Evolutionary conservation across 169 alveolate genomes (phyloP).

Genomic region (Pseudocohnilembus persalinus): DNA sequence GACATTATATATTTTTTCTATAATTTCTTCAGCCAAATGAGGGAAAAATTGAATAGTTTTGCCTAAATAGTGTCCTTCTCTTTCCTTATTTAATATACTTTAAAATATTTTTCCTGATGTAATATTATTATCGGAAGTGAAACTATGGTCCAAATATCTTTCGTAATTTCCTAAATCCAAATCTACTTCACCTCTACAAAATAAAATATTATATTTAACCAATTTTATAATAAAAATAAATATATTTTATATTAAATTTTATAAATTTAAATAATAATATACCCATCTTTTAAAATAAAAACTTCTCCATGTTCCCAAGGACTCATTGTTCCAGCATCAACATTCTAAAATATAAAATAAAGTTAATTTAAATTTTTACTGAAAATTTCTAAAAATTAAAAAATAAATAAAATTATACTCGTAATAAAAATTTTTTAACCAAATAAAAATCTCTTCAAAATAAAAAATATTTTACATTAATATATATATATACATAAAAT

Average conservation of each 20-base stretch:
- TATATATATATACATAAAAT: not conserved
- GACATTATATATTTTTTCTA: constrained; percentile 83
- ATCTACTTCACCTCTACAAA: constrained; percentile 94
- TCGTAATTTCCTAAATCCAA: constrained; percentile 98
- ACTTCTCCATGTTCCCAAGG: constrained; percentile 98
- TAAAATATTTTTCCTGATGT: constrained; percentile 96
- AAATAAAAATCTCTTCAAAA: no score
- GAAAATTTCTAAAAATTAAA: no score
- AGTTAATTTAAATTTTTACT: no score
- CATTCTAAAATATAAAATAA: constrained; percentile 60
- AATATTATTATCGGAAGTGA: constrained; percentile 88
- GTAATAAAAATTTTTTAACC: no score
- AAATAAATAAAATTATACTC: no score
- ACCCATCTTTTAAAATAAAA: constrained; percentile 44
- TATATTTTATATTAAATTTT: no score
- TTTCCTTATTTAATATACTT: constrained; percentile 89
- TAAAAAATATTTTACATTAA: no score
- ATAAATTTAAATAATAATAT: not conserved
- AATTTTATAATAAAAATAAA: not conserved
- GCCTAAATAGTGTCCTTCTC: constrained; percentile 96
- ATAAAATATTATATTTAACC: not conserved
- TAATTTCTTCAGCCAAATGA: constrained; percentile 65
- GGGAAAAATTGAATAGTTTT: constrained; percentile 94
- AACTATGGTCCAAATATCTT: constrained; percentile 89
- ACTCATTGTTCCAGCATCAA: constrained; percentile 97